phyloP scores from a whole-genome alignment of 1,284 basidiomycete genomes.

The Moesziomyces aphidis region DNA sequence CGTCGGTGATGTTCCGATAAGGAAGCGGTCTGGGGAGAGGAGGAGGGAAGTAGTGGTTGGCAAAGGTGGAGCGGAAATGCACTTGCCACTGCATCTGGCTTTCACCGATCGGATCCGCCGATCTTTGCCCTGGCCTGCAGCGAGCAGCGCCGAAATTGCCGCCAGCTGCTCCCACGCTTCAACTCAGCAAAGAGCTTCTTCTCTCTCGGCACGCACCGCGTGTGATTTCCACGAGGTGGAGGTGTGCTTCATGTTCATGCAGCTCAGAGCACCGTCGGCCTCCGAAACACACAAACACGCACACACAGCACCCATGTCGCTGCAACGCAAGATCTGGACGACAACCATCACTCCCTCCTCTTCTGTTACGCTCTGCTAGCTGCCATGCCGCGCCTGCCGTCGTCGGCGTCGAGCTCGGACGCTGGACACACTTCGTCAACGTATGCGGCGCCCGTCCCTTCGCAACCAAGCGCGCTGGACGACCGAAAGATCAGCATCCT shows the following conservation, averaged over 20 bases:
- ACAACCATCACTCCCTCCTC: too few relatives aligned
- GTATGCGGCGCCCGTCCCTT: constrained; percentile 4
- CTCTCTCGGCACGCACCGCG: too few relatives aligned
- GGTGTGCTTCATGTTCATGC: neutral
- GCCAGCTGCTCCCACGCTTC: constrained; percentile 11
- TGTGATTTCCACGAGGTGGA: neutral
- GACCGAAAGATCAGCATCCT: constrained; percentile 42
- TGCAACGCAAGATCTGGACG: too few relatives aligned
- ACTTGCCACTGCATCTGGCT: constrained; percentile 9
- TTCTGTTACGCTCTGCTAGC: too few relatives aligned
- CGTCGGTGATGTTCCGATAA: neutral
- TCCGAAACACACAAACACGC: neutral
- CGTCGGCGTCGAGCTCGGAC: constrained; percentile 5
- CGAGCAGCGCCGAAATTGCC: neutral
- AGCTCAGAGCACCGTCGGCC: neutral
- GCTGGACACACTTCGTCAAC: neutral
- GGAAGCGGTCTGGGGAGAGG: neutral
- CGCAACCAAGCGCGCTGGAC: constrained; percentile 3
- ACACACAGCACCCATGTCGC: too few relatives aligned
- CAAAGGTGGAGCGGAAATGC: neutral
- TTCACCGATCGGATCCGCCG: constrained; percentile 31
- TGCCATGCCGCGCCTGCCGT: constrained; percentile 27
- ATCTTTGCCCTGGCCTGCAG: constrained; percentile 1
- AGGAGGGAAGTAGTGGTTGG: too few relatives aligned
- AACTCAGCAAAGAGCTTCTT: neutral